Percentiles rank a stretch among this genome's conserved stretches.
Conservation (phyloP, 2,329 filamentous ascomycete genomes). For the Colletotrichum ledebouriae region DNA sequence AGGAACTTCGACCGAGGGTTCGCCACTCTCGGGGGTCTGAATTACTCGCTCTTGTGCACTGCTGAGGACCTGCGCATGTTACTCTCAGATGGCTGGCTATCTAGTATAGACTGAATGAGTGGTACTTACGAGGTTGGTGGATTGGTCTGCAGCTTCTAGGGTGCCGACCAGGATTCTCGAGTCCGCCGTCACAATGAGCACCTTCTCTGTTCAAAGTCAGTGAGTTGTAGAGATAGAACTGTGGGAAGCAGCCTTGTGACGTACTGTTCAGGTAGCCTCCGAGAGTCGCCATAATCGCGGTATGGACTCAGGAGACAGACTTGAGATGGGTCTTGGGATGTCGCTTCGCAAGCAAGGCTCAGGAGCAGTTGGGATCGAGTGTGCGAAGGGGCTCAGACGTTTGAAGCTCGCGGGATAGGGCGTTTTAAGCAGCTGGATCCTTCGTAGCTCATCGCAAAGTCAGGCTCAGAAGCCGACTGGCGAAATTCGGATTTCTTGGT, state of each 20-base stretch:
- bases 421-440: not conserved
- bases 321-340: not conserved
- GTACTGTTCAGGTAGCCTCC: conserved; percentile 61
- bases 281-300: conserved; percentile 57
- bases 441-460: conserved; percentile 23
- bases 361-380: not conserved
- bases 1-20: conserved; percentile 83
- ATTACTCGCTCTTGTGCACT: conserved; percentile 92
- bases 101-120: not conserved
- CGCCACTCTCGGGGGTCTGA: conserved; percentile 83
- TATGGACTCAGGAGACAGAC: not conserved
- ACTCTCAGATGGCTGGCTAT: conserved; percentile 9
- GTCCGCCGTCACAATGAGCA: conserved; percentile 91
- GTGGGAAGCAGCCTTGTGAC: conserved; percentile 32
- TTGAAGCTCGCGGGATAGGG: not conserved
- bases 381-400: not conserved
- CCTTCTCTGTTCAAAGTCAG: conserved; percentile 75
- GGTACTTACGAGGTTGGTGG: conserved; percentile 82
- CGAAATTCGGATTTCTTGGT: conserved; percentile 39
- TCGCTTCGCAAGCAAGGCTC: not conserved
- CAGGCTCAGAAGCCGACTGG: conserved; percentile 19
- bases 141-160: conserved; percentile 88
- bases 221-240: conserved; percentile 45
- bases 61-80: conserved; percentile 74
- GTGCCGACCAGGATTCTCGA: conserved; percentile 88